phyloP scores from a whole-genome alignment of 2,329 filamentous ascomycete species.

The Fusarium sp. region DNA sequence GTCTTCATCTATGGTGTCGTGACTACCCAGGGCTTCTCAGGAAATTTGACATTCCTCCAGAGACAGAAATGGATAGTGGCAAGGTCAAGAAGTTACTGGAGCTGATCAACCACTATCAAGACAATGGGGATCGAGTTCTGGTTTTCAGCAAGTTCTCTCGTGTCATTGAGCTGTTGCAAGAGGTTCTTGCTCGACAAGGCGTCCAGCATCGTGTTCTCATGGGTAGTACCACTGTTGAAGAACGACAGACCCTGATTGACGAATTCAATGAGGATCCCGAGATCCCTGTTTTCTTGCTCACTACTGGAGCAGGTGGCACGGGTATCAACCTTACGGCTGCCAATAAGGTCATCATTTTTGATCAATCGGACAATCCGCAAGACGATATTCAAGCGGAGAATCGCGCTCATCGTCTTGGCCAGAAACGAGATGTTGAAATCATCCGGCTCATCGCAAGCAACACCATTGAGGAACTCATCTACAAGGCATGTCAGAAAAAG shows the following conservation, averaged over 20 bases:
- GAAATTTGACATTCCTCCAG: slow-evolving; percentile 65
- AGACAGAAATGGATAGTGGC: slow-evolving; percentile 73
- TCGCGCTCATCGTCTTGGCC: slow-evolving; percentile 92
- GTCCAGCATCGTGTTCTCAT: slow-evolving; percentile 89
- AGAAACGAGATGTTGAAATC: slow-evolving; percentile 90
- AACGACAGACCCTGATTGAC: slow-evolving; percentile 89
- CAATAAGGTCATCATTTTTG: slow-evolving; percentile 98
- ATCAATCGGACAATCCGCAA: slow-evolving; percentile 96
- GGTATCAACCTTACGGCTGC: slow-evolving; percentile 96
- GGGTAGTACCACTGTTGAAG: slow-evolving; percentile 82
- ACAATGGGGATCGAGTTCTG: slow-evolving; percentile 86
- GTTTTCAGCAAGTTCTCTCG: slow-evolving; percentile 95
- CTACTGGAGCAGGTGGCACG: slow-evolving; percentile 94
- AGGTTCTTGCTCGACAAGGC: slow-evolving; percentile 78
- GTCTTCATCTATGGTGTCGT: slow-evolving; percentile 74
- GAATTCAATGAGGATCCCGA: slow-evolving; percentile 80
- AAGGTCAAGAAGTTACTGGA: slow-evolving; percentile 87
- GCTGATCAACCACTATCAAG: slow-evolving; percentile 78
- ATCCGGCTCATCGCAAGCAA: slow-evolving; percentile 82
- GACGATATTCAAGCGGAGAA: slow-evolving; percentile 99
- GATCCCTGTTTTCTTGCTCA: slow-evolving; percentile 92
- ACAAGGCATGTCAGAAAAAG: slow-evolving; percentile 91
- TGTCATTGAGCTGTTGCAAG: slow-evolving; percentile 89
- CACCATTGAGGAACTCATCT: slow-evolving; percentile 94
- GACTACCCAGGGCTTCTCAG: slow-evolving; percentile 66